Conservation (phyloP, 768 basidiomycete genomes). For the Pseudohyphozyma bogoriensis region DNA sequence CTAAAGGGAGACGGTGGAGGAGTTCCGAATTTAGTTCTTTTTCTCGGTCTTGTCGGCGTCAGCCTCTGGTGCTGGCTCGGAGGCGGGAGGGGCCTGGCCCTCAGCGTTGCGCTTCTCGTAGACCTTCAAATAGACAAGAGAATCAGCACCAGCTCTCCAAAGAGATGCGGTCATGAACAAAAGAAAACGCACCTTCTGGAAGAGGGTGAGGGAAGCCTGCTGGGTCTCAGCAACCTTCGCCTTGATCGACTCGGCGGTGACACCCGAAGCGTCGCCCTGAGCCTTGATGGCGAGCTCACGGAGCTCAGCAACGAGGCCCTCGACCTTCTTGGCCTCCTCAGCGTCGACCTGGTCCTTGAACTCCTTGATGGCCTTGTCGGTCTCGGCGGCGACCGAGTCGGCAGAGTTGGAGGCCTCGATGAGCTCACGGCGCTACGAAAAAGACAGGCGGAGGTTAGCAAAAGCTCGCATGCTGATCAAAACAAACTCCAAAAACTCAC, state of each 20-base stretch:
- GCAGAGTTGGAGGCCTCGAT: slow-evolving; percentile 97
- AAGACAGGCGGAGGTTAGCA: background rate
- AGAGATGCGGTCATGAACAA: background rate
- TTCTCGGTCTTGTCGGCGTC: background rate
- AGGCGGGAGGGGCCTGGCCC: background rate
- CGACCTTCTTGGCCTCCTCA: slow-evolving; percentile 86
- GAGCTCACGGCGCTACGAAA: slow-evolving; percentile 51
- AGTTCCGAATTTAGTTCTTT: background rate
- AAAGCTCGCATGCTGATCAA: background rate
- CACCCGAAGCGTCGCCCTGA: slow-evolving; percentile 66
- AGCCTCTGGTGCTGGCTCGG: background rate
- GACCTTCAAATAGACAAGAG: background rate
- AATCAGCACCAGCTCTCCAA: slow-evolving; percentile 1
- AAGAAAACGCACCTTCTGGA: slow-evolving; percentile 48
- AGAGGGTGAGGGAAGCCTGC: slow-evolving; percentile 85
- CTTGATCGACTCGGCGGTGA: slow-evolving; percentile 78
- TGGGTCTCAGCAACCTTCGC: slow-evolving; percentile 90
- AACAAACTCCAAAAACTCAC: background rate
- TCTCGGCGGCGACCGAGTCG: slow-evolving; percentile 85
- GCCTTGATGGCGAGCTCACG: slow-evolving; percentile 83
- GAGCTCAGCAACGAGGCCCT: slow-evolving; percentile 73
- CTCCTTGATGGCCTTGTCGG: slow-evolving; percentile 96
- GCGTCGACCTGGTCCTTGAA: slow-evolving; percentile 95
- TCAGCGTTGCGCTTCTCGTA: background rate
- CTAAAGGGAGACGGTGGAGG: background rate